Conservation (phyloP, 257 asterid species). For the Echium plantagineum region DNA sequence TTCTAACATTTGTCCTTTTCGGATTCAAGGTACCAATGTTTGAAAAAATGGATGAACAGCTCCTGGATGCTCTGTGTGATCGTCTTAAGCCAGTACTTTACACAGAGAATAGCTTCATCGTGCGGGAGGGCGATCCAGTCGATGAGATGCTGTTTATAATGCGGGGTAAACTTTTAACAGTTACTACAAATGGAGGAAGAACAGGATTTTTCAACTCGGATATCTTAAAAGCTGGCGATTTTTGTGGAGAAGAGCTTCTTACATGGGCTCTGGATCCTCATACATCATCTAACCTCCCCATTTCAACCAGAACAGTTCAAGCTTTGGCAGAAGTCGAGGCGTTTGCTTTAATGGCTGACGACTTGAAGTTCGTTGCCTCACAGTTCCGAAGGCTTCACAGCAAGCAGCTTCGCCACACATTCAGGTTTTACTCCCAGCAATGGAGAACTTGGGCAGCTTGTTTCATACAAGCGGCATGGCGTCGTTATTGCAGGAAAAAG, state of each 20-base stretch:
- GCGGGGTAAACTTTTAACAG: constrained; percentile 72
- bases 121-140: constrained; percentile 94
- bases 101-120: constrained; percentile 82
- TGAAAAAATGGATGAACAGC: constrained; percentile 93
- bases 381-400: constrained; percentile 82
- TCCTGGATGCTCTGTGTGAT: constrained; percentile 82
- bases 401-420: constrained; percentile 87
- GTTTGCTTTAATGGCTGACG: constrained; percentile 78
- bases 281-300: constrained; percentile 76
- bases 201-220: constrained; percentile 85
- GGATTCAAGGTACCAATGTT: constrained; percentile 74
- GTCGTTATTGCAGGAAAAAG: constrained; percentile 63
- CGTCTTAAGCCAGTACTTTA: constrained; percentile 75
- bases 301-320: constrained; percentile 86
- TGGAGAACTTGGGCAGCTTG: constrained; percentile 99
- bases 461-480: constrained; percentile 92
- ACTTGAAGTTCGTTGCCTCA: constrained; percentile 83
- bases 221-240: constrained; percentile 75
- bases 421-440: constrained; percentile 85
- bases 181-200: constrained; percentile 89
- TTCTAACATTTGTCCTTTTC: neutral
- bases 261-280: constrained; percentile 97
- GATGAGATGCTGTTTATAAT: constrained; percentile 89
- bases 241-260: constrained; percentile 96
- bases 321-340: constrained; percentile 96